Conservation (phyloP, 768 basidiomycete species). For the Psilocybe azurescens region DNA sequence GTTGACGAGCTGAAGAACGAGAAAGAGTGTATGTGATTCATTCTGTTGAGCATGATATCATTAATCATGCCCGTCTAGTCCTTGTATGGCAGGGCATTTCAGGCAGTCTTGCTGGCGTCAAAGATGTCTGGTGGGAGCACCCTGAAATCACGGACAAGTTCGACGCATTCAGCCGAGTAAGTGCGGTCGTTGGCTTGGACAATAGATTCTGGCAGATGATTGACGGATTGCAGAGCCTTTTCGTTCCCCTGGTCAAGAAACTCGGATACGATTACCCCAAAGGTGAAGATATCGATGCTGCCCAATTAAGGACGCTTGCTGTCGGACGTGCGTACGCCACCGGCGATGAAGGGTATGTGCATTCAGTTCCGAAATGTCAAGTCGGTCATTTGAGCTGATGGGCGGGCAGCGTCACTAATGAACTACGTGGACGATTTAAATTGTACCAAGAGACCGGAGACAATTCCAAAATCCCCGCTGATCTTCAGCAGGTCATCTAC, state of each 20-base stretch:
- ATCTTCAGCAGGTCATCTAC: conserved; percentile 68
- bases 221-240: conserved; percentile 50
- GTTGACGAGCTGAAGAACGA: conserved; percentile 74
- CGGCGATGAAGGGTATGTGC: conserved; percentile 31
- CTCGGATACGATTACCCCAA: conserved; percentile 79
- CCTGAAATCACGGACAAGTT: conserved; percentile 54
- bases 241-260: conserved; percentile 76
- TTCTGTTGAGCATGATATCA: not conserved
- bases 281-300: conserved; percentile 68
- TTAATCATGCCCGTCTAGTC: conserved; percentile 44
- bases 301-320: conserved; percentile 76
- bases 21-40: conserved; percentile 62
- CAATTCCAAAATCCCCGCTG: conserved; percentile 78
- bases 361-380: not conserved
- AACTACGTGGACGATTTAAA: conserved; percentile 73
- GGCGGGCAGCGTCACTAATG: conserved; percentile 68
- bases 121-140: conserved; percentile 86
- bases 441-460: conserved; percentile 75
- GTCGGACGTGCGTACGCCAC: conserved; percentile 54
- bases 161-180: conserved; percentile 64
- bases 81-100: conserved; percentile 82
- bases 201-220: not conserved
- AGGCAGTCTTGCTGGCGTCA: conserved; percentile 56
- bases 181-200: conserved; percentile 18
- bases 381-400: conserved; percentile 10